phyloP scores from a whole-genome alignment of 257 asterid species.

The Scutellaria baicalensis region DNA sequence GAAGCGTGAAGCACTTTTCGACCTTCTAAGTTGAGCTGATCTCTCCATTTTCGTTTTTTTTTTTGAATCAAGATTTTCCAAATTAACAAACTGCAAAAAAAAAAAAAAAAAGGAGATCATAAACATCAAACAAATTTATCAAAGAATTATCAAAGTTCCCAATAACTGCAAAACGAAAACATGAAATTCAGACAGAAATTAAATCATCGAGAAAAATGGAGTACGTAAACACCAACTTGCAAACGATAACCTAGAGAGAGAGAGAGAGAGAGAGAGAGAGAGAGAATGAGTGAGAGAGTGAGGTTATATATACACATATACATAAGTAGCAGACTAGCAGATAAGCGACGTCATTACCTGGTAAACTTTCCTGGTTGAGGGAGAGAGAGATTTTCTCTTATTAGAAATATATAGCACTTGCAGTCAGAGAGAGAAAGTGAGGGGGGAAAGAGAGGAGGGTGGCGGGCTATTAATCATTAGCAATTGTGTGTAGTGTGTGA shows the following conservation, averaged over 20 bases:
- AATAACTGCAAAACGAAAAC: neutral
- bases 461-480: neutral
- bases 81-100: neutral
- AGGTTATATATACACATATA: no score
- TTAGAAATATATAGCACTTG: no score
- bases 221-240: no score
- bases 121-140: neutral
- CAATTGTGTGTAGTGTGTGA: slow-evolving; percentile 7
- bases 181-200: no score
- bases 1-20: slow-evolving; percentile 40
- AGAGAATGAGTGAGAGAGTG: no score
- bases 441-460: neutral
- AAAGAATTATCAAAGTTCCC: neutral
- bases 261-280: no score
- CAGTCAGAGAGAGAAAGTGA: slow-evolving; percentile 16
- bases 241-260: no score
- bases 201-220: no score
- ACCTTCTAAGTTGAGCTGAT: slow-evolving; percentile 39
- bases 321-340: no score
- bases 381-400: neutral
- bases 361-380: neutral
- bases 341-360: no score
- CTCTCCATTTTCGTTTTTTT: slow-evolving; percentile 42
- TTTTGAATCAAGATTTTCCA: slow-evolving; percentile 9
- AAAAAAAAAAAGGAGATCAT: neutral